Base-by-base conservation (phyloP, 345 rosid genomes). In the Dovyalis caffra region DNA sequence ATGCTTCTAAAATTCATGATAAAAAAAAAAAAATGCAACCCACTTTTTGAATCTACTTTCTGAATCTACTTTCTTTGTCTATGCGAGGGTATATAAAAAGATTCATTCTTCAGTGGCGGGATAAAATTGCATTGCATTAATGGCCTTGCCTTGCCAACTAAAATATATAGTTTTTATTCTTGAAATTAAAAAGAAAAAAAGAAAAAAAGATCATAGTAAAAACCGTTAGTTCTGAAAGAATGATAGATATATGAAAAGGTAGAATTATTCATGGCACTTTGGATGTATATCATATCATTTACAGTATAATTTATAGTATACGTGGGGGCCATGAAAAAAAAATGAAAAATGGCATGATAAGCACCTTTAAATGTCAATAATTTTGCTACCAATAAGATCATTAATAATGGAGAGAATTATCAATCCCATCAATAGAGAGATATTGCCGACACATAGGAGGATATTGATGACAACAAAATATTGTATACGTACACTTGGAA, bases 361-460 rank as follows among this genome's bases (percentile, higher is more conserved):
- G 21, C 43, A 68, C 75, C 84, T 53, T 43, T 32, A 53, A 70
- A 60, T 73, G 35, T 64, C 57, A 53, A 67, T 70, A 49, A 70
- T 70, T 21, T n/a, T n/a, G 29, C 35, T 35, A 3, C 56, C 23
- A 15, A 56, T 32, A 32, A 14, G 4, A 34, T 6, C 9, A 57
- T 5, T 25, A 33, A 56, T 70, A 53, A 35, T 70, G 16, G 18
- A 26, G 63, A 33, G 32, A 56, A 51, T 34, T 5, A 70, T 70
- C 16, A 53, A 33, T 53, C 31, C 18, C 32, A n/a, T 70, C 35
- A n/a, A 37, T 56, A 20, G 14, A 73, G 37, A 78, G 65, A 35
- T n/a, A 72, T 65, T 74, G 81, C 78, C 80, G 82, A 82, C 78
- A 77, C 0, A 47, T 35, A 28, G 16, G 51, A 16, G 21, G 49